Conservation (phyloP, 768 basidiomycete genomes). For the Lentinula guzmanii region DNA sequence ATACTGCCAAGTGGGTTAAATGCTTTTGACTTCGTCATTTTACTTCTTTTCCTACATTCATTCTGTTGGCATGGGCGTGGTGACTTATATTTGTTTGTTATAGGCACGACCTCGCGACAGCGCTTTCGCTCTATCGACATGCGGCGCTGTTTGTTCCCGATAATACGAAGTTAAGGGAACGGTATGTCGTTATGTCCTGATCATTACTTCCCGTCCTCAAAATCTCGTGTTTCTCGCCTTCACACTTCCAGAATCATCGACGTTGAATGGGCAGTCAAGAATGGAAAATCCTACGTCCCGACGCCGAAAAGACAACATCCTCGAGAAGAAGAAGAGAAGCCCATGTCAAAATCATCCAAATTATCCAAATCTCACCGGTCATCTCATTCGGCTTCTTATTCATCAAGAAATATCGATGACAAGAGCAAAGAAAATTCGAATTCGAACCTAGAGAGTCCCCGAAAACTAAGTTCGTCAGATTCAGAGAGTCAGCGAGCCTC, state of each 20-base stretch:
- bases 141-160: constrained; percentile 83
- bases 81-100: background rate
- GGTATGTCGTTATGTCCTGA: constrained; percentile 52
- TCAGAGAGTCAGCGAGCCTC: background rate
- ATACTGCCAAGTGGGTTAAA: constrained; percentile 67
- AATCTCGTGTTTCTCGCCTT: constrained; percentile 16
- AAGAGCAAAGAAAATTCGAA: background rate
- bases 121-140: constrained; percentile 77
- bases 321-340: constrained; percentile 19
- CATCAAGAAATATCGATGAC: background rate
- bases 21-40: background rate
- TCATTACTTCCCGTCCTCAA: constrained; percentile 12
- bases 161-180: constrained; percentile 79
- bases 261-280: constrained; percentile 72
- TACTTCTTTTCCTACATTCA: background rate
- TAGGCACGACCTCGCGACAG: constrained; percentile 77
- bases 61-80: background rate
- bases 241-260: constrained; percentile 60
- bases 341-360: background rate
- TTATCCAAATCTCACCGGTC: background rate
- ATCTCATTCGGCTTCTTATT: background rate
- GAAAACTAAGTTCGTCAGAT: background rate
- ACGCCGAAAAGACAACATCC: constrained; percentile 38
- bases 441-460: background rate
- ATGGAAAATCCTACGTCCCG: constrained; percentile 54